Evolutionary conservation across 2,329 filamentous ascomycete genomes (phyloP), one percentile per base, ranked within the genome.

Genomic region (Botrytis hyacinthi): DNA sequence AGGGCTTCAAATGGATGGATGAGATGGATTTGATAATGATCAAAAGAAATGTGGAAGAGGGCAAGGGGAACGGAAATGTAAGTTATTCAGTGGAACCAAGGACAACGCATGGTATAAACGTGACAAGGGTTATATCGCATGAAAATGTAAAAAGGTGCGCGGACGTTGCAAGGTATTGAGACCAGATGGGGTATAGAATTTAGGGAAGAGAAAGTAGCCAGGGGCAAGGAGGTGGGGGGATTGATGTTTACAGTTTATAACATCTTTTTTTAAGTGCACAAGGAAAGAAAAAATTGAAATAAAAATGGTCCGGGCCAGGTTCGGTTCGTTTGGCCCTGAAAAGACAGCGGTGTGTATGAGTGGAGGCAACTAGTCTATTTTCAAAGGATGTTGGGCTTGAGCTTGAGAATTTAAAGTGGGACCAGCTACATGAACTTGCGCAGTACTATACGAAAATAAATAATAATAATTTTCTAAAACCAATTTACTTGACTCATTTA

Each of bases 61-160:
- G 69, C 73, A 69, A 73, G 72, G 72, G 66, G 61, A 48, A 61
- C 44, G 68, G 63, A 72, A 69, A 60, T 73, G 63, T 46, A 48
- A 62, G 68, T 29, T 70, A 70, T 61, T 54, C 63, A 74, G 77
- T 75, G 74, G 73, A 65, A 74, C 70, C 69, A 73, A 66, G 67
- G 75, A 75, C 76, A 79, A 75, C 77, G 79, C 79, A 80, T 79
- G 78, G 77, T 76, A 80, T 75, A 79, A 79, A 78, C 76, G 78
- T 78, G 79, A 80, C 78, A 76, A 74, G 78, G 78, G 75, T 78
- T 69, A 74, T 74, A 77, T 76, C 61, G 74, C 73, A 74, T 75
- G 72, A 75, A 74, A 66, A 71, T 75, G 73, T 68, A 46, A 72
- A 62, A 70, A 42, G 59, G 72, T 71, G 60, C 59, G 63, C 62